phyloP scores from a whole-genome alignment of 1,284 basidiomycete species.

The Trametes pubescens region DNA sequence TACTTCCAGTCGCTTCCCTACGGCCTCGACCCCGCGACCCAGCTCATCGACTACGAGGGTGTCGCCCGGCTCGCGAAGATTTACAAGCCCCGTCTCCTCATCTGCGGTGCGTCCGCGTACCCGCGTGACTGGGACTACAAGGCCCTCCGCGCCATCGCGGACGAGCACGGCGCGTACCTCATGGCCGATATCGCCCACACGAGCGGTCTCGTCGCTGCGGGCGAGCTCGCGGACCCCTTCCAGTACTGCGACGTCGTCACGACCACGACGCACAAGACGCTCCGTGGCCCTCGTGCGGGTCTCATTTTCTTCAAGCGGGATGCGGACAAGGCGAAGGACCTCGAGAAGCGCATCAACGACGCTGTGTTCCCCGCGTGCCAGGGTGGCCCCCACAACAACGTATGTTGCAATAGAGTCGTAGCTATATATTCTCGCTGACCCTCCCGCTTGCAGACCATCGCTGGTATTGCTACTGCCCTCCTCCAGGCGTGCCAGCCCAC shows the following conservation, averaged over 20 bases:
- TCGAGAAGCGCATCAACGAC: slow-evolving; percentile 97
- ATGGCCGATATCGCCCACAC: slow-evolving; percentile 99
- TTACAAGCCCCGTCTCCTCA: slow-evolving; percentile 96
- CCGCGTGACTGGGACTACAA: slow-evolving; percentile 98
- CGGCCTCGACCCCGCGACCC: slow-evolving; percentile 83
- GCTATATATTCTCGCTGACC: slow-evolving; percentile 4
- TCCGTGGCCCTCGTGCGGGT: slow-evolving; percentile 97
- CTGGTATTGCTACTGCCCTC: slow-evolving; percentile 94
- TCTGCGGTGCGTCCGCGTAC: slow-evolving; percentile 99
- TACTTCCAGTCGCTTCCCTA: slow-evolving; percentile 99
- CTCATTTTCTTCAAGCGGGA: slow-evolving; percentile 99
- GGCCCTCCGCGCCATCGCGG: slow-evolving; percentile 83
- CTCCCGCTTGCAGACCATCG: slow-evolving; percentile 78
- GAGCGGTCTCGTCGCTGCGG: slow-evolving; percentile 93
- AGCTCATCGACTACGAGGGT: slow-evolving; percentile 91
- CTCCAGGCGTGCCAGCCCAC: slow-evolving; percentile 92
- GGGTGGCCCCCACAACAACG: slow-evolving; percentile 99
- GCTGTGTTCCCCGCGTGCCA: slow-evolving; percentile 99
- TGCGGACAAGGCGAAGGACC: slow-evolving; percentile 76
- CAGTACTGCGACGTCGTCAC: slow-evolving; percentile 98
- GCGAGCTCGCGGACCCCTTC: slow-evolving; percentile 94
- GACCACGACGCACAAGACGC: slow-evolving; percentile 99
- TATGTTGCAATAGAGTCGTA: slow-evolving; percentile 45
- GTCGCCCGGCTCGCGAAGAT: slow-evolving; percentile 91
- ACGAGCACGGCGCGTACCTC: slow-evolving; percentile 91